Evolutionary conservation across 2,329 filamentous ascomycete species (phyloP), one percentile per base, ranked within the genome.

Genomic region (Monilinia aucupariae): DNA sequence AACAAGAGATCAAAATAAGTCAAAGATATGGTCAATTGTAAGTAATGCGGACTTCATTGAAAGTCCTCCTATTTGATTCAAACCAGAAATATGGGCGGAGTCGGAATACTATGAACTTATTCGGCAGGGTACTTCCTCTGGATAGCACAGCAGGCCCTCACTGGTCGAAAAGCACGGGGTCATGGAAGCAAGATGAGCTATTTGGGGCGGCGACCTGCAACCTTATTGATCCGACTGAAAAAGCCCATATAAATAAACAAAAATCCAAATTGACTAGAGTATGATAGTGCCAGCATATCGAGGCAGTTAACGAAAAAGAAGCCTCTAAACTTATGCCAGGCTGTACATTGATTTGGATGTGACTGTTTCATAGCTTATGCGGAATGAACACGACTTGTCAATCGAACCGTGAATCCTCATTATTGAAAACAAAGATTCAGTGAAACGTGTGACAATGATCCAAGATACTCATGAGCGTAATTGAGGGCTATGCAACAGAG

Each of bases 381-480:
- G 8, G 45, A 47, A 13, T 56, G 54, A 56, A 56, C 34, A 25
- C 30, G 15, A 47, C 32, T 22, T 47, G 15, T 17, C 27, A 47
- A 58, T 58, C 43, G 48, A 34, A 58, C 41, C 20, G 15, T 48
- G 41, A 47, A 58, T 58, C 27, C 20, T 58, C 27, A 25, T 22
- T 47, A 7, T 45, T 47, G 25, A 45, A 34, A 56, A 34, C 2
- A 47, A 34, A 2, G 10, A 43, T 43, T 30, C 30, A 25, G 20
- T 25, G 20, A 47, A 20, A 17, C 15, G 22, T 41, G 17, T 34
- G 12, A 10, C 6, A 39, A 27, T 2, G 20, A 25, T 22, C 12
- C 4, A 17, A 22, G 22, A 34, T 20, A 20, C 5, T 43, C 17
- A 27, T 25, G 7, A 27, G 25, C 22, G 12, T 3, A 54, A 22